These are phyloP conservation scores for Psidium guajava DNA, from an alignment of 345 rosid species.

Conservation along the genomic window DNA sequence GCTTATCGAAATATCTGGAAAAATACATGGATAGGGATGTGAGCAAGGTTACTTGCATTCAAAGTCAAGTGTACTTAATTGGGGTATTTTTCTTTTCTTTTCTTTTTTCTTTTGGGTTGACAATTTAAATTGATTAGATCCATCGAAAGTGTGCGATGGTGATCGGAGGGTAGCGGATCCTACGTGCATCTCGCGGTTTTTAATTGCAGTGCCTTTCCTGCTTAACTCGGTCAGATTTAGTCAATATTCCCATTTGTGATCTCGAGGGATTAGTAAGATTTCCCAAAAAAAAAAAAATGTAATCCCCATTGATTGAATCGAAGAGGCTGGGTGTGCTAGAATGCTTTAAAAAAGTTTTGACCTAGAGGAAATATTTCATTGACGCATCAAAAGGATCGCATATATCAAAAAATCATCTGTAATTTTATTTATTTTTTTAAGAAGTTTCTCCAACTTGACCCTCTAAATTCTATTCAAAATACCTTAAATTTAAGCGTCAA, in stretches of 20 bases:
- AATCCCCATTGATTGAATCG: not conserved
- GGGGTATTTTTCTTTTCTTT: not conserved
- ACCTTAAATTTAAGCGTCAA: no score
- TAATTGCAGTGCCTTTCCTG: not conserved
- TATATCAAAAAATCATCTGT: not conserved
- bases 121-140: not conserved
- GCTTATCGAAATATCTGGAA: no score
- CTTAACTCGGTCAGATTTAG: not conserved
- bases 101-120: no score
- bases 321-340: not conserved
- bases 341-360: not conserved
- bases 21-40: not conserved
- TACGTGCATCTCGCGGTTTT: not conserved
- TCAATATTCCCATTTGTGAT: fast-evolving
- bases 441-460: no score
- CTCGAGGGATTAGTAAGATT: not conserved
- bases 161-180: not conserved
- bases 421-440: not conserved
- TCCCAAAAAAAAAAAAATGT: no score
- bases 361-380: fast-evolving
- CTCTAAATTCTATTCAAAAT: no score
- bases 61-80: not conserved
- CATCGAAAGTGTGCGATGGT: not conserved
- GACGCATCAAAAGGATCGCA: fast-evolving
- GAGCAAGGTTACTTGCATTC: not conserved